Base-by-base conservation (phyloP, 1,139 yeast species). In the Taphrina pruni region DNA sequence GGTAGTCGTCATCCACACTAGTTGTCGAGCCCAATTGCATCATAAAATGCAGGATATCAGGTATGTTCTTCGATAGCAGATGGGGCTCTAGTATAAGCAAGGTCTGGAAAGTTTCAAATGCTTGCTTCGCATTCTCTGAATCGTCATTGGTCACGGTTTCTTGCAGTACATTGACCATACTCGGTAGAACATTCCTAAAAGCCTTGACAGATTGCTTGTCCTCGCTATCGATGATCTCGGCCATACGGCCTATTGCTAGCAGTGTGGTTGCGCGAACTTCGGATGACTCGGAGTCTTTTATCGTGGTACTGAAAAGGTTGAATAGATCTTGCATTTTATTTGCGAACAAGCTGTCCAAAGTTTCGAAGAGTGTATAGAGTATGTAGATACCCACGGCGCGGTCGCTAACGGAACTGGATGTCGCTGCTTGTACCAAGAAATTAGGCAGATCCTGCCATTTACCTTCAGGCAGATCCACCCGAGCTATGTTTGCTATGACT, bases 301-400 rank as follows among this genome's bases (percentile, higher is more conserved):
- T 84, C 70, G 96, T 88, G 69, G 78, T 73, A 14, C 73, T 61
- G 54, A 75, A 74, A 26, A 79, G 81, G 51, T 87, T 78, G 77
- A 92, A 89, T 74, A 94, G 82, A 67, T 84, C 81, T 69, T 83
- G 81, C 78, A 93, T 83, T 60, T 88, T 85, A 55, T 88, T 84
- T 71, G 85, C 83, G 76, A 87, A 89, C 26, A 78, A 74, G 26
- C 71, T 71, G 21, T 73, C 73, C 60, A 72, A 60, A 66, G 88
- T 85, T 78, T 94, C 98, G 75, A 94, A 83, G 70, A 94, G 80
- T 67, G 96, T 85, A 78, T 84, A 87, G 72, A 94, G 81, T 66
- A 93, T 86, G 82, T 86, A 95, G 54, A 91, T 87, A 41, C 97
- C 89, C 78, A 90, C 88, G 80, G 92, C 97, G 78, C 93, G 89